Base-by-base conservation (phyloP, 441 rosid genomes). In the Erodium moschatum region DNA sequence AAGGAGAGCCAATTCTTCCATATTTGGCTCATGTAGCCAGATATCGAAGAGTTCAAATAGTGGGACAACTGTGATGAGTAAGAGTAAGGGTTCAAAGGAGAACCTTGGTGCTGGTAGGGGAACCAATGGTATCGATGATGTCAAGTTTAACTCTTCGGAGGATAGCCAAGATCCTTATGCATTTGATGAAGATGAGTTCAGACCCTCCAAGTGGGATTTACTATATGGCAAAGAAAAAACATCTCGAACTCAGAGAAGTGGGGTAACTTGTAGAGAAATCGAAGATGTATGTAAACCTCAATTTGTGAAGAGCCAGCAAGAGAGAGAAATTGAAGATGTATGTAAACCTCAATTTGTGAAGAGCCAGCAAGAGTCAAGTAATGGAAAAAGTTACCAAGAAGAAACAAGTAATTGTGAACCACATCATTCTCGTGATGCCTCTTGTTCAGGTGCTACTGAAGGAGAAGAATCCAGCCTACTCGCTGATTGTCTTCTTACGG, bases 401-500 rank as follows among this genome's bases (percentile, higher is more conserved):
- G 85, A 82, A 69, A 76, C 71, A 1, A 64, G 70, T 67, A 50
- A 21, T 69, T 77, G 65, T 13, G 80, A 79, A 54, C 50, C 18
- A 69, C 72, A 50, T 75, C 66, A 74, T 71, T 71, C 86, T 48
- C 78, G 62, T 75, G 82, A 71, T 67, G 76, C 73, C 65, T 82
- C 86, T 69, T 40, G 74, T 31, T 69, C 82, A 42, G 65, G 66
- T 73, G 83, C 75, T 54, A 54, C 56, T 68, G 85, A 85, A 64
- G 79, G 83, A 81, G 97, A 84, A 79, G 77, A 76, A 72, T 74
- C 77, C n/a, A 74, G 73, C 74, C 90, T 87, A 70, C 73, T 88
- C 52, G 83, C 84, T 16, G 98, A 94, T 69, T 94, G 98, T 77
- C 96, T 94, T 75, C 87, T 88, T 75, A 78, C 96, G 44, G 88